phyloP scores from a whole-genome alignment of 371 early-diverging fungal genomes.

The Basidiobolus heterosporus region DNA sequence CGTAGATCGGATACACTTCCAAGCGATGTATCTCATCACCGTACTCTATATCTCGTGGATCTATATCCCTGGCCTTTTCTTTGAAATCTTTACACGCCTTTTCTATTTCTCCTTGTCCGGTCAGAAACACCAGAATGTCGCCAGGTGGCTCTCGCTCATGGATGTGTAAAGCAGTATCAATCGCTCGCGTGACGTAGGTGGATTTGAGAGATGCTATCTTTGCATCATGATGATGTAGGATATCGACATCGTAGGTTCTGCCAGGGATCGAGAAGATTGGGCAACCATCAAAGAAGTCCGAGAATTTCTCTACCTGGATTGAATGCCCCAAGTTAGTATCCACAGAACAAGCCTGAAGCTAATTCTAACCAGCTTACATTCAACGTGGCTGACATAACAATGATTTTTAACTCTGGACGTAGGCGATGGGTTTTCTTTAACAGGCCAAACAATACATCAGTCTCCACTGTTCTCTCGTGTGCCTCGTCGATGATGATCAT shows the following conservation, averaged over 20 bases:
- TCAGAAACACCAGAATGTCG: conserved; percentile 76
- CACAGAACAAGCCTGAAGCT: too few relatives aligned
- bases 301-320: conserved; percentile 38
- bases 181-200: conserved; percentile 42
- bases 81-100: conserved; percentile 34
- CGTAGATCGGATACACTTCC: conserved; percentile 62
- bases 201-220: conserved; percentile 39
- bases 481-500: conserved; percentile 84
- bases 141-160: conserved; percentile 52
- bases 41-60: conserved; percentile 12
- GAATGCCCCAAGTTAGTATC: neutral
- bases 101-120: conserved; percentile 84
- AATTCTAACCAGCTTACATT: conserved; percentile 3
- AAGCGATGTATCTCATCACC: conserved; percentile 32
- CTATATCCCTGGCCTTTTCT: conserved; percentile 12
- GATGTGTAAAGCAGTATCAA: conserved; percentile 64
- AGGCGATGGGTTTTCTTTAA: conserved; percentile 37
- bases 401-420: conserved; percentile 8
- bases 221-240: conserved; percentile 25
- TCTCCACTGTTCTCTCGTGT: conserved; percentile 86
- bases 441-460: conserved; percentile 82
- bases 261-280: conserved; percentile 76
- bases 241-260: conserved; percentile 57
- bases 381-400: conserved; percentile 9
- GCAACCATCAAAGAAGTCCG: conserved; percentile 52